Conservation (phyloP, 331 rosid genomes). For the Rosa hybrid region DNA sequence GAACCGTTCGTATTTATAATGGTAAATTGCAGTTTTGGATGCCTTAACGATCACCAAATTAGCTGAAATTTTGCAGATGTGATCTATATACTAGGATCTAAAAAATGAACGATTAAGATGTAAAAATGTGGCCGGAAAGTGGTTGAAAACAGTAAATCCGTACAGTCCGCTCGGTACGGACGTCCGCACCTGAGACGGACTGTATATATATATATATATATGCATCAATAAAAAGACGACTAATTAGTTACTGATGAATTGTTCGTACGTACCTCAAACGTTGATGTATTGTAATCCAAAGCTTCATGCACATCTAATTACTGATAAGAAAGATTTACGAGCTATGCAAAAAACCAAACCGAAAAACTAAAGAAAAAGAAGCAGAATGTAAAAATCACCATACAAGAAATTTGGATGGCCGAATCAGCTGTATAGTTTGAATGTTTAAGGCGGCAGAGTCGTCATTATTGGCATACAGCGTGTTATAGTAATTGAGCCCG, state of each 20-base stretch:
- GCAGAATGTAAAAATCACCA: conserved; percentile 18
- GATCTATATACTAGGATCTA: no score
- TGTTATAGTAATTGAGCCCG: conserved; percentile 49
- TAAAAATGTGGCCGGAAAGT: no score
- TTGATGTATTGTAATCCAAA: background rate
- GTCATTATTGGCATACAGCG: conserved; percentile 35
- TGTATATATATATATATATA: no score
- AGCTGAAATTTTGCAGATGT: no score
- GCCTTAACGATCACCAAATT: no score
- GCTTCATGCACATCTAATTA: background rate
- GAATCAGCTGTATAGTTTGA: conserved; percentile 27
- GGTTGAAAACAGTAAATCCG: no score
- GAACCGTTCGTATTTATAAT: no score
- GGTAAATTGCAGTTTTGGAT: no score
- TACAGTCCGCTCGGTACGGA: no score
- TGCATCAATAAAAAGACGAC: background rate
- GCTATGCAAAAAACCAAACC: background rate
- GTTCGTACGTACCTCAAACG: conserved; percentile 7
- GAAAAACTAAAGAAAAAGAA: background rate
- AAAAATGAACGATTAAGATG: no score
- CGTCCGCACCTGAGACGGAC: no score
- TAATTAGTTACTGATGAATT: background rate
- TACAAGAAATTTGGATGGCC: conserved; percentile 24
- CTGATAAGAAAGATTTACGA: background rate
- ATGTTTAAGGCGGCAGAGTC: conserved; percentile 25